phyloP scores from a whole-genome alignment of 1,139 yeast genomes.

The Candida tunisiensis region DNA sequence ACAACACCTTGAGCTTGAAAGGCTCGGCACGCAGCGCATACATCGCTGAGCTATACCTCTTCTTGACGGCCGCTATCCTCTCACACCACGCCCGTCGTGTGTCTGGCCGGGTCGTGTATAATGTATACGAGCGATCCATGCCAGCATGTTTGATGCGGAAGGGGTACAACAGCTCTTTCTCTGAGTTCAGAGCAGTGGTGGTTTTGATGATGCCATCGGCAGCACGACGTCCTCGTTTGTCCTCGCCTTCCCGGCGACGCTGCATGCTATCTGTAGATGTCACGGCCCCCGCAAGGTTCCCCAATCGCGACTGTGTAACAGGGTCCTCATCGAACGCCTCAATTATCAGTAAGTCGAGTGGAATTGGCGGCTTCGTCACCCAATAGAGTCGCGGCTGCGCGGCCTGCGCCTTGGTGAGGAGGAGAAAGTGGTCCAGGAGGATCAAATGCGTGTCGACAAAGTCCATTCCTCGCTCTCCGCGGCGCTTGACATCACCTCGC shows the following conservation, averaged over 20 bases:
- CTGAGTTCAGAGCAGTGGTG: conserved; percentile 1
- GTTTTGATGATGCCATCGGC: neutral
- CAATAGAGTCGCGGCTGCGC: too few relatives aligned
- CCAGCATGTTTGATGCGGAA: conserved; percentile 35
- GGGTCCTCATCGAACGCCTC: conserved; percentile 19
- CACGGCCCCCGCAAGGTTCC: conserved; percentile 9
- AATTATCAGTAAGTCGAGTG: conserved; percentile 21
- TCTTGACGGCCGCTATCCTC: conserved; percentile 37
- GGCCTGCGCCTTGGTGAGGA: conserved; percentile 43
- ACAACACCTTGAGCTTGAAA: conserved; percentile 33
- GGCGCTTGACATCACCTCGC: conserved; percentile 44
- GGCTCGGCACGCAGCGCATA: conserved; percentile 32
- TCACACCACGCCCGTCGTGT: conserved; percentile 49
- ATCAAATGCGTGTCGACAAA: conserved; percentile 33
- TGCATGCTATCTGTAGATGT: neutral
- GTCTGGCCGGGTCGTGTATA: conserved; percentile 34
- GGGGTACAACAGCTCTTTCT: conserved; percentile 21
- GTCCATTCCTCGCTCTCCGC: conserved; percentile 42
- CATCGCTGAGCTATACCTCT: conserved; percentile 30
- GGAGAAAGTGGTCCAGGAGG: conserved; percentile 53
- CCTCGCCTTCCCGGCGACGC: neutral
- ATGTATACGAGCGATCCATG: conserved; percentile 33
- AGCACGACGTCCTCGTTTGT: neutral
- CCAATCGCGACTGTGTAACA: conserved; percentile 14
- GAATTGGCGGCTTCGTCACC: conserved; percentile 22